Base-by-base conservation (phyloP, 23 red algal species). In the Gracilaria domingensis region DNA sequence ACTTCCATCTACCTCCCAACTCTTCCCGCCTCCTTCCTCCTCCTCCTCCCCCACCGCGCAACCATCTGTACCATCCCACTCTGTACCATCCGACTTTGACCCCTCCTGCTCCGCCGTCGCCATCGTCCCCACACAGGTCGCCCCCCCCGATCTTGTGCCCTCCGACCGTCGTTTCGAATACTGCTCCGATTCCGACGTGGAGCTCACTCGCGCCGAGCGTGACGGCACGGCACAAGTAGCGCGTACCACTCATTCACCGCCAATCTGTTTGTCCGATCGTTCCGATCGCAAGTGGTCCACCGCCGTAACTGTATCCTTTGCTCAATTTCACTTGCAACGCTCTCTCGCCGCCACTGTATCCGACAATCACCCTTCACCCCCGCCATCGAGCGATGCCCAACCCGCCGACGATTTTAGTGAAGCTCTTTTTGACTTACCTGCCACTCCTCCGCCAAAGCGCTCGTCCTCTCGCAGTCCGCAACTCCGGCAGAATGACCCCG, bases 171-270 rank as follows among this genome's bases (percentile, higher is more conserved):
- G 32, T 29, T 77, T 80, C 59, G 75, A 71, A 3, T 91, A 82
- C 55, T 57, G 42, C 12, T 81, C 75, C 30, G 87, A 91, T 36
- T 71, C 75, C 0, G 87, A 91, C 17, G 75, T 91, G 32, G 87
- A 91, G 67, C 58, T 91, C 9, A 81, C 87, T 14, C 74, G 87
- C 20, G 57, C 51, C 38, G 75, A 81, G 42, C 51, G 87, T 0
- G 87, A 67, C 18, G 87, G 87, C 26, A 70, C 57, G 1, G 79
- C 74, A 7, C 73, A 91, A 7, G 77, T 81, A 33, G 77, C 60
- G 18, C 73, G 82, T 28, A 37, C 79, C 32, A 54, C 87, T 3
- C 74, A 76, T 66, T 81, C 75, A 11, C 71, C 87, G 0, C 64
- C 64, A 9, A 6, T 24, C 11, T 20, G 64, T 24, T 2, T 36